Evolutionary conservation across 176 grass and related monocot genomes (phyloP), one percentile per base, ranked within the genome.

Genomic region (Cenchrus americanus): DNA sequence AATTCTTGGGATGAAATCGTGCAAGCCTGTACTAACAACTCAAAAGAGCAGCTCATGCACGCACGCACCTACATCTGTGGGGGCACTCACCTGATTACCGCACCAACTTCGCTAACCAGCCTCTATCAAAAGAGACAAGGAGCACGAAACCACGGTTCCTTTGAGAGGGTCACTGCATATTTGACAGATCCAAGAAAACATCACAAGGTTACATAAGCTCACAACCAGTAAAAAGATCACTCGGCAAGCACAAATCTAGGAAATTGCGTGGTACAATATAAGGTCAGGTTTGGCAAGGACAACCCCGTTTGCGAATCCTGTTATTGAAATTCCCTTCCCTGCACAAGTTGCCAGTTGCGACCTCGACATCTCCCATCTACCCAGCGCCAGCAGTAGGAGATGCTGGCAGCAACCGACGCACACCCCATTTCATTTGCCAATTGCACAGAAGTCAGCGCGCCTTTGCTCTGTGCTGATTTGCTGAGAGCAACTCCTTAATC

Each of bases 401-500:
- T 13, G 34, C 21, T 44, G 42, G 43, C 21, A 62, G 15, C 52
- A 85, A 61, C 5, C 68, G 66, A 19, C 11, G 14, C 54, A 62
- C 13, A 18, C 42, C 15, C 27, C 5, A 0, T 63, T 79, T 79
- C 2, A 17, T 49, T 76, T 18, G 69, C 26, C 46, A 15, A n/a
- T 14, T 47, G 49, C 65, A 75, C 47, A 57, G 26, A 82, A 30
- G 27, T 17, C 75, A 57, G 8, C 18, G 51, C 37, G 52, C 32
- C 65, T 14, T 14, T 83, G 64, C 63, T 81, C 58, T 62, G 27
- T 69, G 47, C 71, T 77, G 78, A 82, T 59, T 59, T 59, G 23
- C 46, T 23, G 57, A 30, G 26, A n/a, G 61, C 82, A 27, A 44
- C 27, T 40, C 48, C 23, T 71, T 55, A 22, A 14, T 78, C 73